Conservation (phyloP, 208 protist species). For the Naegleria lovaniensis region DNA sequence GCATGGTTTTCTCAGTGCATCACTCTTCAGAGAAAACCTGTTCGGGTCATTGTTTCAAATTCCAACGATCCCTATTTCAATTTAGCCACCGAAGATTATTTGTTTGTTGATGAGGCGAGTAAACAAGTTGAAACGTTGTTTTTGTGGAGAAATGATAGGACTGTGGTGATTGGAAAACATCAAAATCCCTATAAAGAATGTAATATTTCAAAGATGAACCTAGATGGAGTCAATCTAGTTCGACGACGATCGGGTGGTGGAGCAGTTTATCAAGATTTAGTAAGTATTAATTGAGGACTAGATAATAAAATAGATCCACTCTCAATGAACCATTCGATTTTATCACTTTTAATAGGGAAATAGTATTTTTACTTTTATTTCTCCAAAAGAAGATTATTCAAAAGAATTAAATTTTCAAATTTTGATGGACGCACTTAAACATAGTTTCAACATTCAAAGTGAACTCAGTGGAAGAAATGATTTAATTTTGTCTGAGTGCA, state of each 20-base stretch:
- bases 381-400: background rate
- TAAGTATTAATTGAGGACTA: background rate
- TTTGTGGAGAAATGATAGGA: conserved; percentile 31
- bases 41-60: background rate
- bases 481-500: conserved; percentile 4
- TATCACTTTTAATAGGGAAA: background rate
- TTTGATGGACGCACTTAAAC: background rate
- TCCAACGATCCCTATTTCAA: conserved; percentile 30
- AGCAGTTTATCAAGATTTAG: conserved; percentile 42
- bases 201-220: conserved; percentile 32
- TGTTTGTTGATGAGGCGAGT: background rate
- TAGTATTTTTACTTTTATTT: conserved; percentile 22
- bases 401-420: conserved; percentile 36
- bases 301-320: background rate
- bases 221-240: conserved; percentile 34
- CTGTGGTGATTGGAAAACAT: conserved; percentile 45
- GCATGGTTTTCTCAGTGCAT: too few species aligned
- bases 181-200: conserved; percentile 44
- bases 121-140: background rate
- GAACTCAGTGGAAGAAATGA: conserved; percentile 41
- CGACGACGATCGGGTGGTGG: conserved; percentile 41
- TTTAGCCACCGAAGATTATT: conserved; percentile 22
- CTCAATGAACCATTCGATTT: background rate
- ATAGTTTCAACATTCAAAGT: background rate
- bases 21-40: background rate